A percentile compares a stretch with the other conserved stretches of the same genome.
Evolutionary conservation across 2,329 filamentous ascomycete genomes (phyloP).

Genomic region (Podosphaera aphanis): DNA sequence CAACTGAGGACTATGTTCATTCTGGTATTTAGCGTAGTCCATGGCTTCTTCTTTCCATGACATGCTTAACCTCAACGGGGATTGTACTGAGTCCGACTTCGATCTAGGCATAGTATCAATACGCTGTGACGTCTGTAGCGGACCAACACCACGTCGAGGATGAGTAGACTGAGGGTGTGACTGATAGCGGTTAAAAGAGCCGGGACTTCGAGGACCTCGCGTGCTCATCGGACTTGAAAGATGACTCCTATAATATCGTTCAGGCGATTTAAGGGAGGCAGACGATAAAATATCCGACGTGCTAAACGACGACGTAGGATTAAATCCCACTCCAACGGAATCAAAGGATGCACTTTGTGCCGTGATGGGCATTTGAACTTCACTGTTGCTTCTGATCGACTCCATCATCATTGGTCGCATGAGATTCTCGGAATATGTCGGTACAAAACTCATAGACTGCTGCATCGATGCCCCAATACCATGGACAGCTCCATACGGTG

Average conservation of each 20-base stretch:
- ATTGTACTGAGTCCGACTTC: constrained; percentile 33
- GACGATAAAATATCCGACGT: constrained; percentile 29
- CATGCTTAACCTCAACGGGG: constrained; percentile 34
- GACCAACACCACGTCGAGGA: constrained; percentile 23
- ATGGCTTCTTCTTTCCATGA: constrained; percentile 38
- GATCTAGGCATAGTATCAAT: constrained; percentile 32
- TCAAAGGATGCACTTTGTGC: constrained; percentile 45
- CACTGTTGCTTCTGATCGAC: constrained; percentile 34
- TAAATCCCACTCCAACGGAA: constrained; percentile 33
- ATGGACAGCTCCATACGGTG: constrained; percentile 33
- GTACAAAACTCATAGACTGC: constrained; percentile 16
- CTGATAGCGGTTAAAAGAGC: constrained; percentile 28
- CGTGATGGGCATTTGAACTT: constrained; percentile 43
- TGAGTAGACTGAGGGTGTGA: constrained; percentile 22
- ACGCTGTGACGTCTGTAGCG: constrained; percentile 33
- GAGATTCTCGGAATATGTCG: constrained; percentile 31
- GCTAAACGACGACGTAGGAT: constrained; percentile 26
- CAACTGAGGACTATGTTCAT: constrained; percentile 23
- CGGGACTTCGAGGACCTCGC: constrained; percentile 24
- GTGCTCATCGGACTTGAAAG: constrained; percentile 24
- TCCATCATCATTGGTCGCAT: constrained; percentile 43
- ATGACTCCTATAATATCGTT: constrained; percentile 29
- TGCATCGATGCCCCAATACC: constrained; percentile 16
- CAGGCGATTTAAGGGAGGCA: constrained; percentile 29
- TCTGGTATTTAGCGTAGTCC: constrained; percentile 29